These are phyloP conservation scores for Sporisorium sorghi DNA, from an alignment of 1,284 basidiomycete species.

Conservation along the genomic window DNA sequence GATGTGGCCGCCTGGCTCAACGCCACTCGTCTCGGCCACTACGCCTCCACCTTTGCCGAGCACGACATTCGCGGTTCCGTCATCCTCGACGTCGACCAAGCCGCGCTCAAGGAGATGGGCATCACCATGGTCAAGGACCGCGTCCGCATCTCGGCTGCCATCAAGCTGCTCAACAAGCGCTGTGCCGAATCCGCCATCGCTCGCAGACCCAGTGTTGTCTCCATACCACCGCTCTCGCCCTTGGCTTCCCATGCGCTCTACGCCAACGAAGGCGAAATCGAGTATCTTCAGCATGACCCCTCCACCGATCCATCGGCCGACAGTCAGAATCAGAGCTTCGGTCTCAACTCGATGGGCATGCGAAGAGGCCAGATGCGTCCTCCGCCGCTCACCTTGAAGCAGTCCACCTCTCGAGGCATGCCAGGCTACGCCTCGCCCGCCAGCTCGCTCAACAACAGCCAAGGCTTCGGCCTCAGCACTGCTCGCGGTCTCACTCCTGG, in stretches of 20 bases:
- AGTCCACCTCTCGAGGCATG: constrained; percentile 46
- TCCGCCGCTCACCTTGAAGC: constrained; percentile 44
- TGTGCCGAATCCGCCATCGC: constrained; percentile 43
- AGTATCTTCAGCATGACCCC: constrained; percentile 46
- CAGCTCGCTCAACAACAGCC: constrained; percentile 43
- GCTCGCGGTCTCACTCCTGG: constrained; percentile 54
- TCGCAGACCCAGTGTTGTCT: constrained; percentile 29
- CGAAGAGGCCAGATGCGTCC: constrained; percentile 49
- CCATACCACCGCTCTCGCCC: constrained; percentile 34
- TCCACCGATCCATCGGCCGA: constrained; percentile 17
- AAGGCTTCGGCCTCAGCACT: constrained; percentile 54
- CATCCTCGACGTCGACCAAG: constrained; percentile 63
- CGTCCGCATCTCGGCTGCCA: constrained; percentile 63
- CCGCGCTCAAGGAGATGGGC: constrained; percentile 66
- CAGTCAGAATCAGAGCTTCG: constrained; percentile 11
- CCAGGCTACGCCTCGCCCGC: constrained; percentile 48
- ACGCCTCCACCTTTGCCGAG: constrained; percentile 52
- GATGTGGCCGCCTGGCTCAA: constrained; percentile 63
- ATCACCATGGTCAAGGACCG: constrained; percentile 65
- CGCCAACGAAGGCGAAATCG: constrained; percentile 45
- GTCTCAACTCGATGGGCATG: constrained; percentile 42
- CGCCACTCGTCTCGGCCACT: constrained; percentile 47
- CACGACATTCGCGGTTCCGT: constrained; percentile 66
- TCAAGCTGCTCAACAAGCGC: constrained; percentile 63
- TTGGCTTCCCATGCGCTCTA: constrained; percentile 21